phyloP scores from a whole-genome alignment of 257 asterid species.

The Knoxia roxburghii region DNA sequence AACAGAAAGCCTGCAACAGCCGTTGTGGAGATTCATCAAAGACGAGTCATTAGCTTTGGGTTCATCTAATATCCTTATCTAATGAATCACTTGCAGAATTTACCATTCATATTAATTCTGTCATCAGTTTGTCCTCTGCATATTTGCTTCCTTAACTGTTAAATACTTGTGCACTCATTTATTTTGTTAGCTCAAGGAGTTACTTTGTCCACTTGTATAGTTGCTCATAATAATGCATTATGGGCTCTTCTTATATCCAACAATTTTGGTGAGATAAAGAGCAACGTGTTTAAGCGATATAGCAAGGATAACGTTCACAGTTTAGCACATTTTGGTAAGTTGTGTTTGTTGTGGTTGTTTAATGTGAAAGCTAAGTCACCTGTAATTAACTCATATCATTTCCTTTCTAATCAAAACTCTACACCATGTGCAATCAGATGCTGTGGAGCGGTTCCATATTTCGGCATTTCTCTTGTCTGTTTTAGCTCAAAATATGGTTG shows the following conservation, averaged over 20 bases:
- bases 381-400: neutral
- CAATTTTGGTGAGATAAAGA: slow-evolving; percentile 95
- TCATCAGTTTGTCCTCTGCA: slow-evolving; percentile 16
- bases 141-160: slow-evolving; percentile 53
- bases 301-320: slow-evolving; percentile 90
- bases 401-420: neutral
- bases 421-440: slow-evolving; percentile 45
- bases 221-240: slow-evolving; percentile 92
- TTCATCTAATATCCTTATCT: slow-evolving; percentile 87
- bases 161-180: slow-evolving; percentile 79
- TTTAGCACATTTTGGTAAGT: slow-evolving; percentile 84
- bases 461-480: slow-evolving; percentile 86
- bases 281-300: slow-evolving; percentile 88
- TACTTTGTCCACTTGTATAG: slow-evolving; percentile 91
- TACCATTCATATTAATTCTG: neutral
- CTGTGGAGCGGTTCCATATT: slow-evolving; percentile 94
- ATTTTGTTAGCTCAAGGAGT: slow-evolving; percentile 95
- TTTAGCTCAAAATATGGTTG: slow-evolving; percentile 90
- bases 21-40: slow-evolving; percentile 66
- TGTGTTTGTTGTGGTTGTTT: slow-evolving; percentile 15
- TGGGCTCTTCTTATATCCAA: slow-evolving; percentile 93
- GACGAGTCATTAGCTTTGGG: slow-evolving; percentile 75
- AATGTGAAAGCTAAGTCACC: neutral
- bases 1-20: slow-evolving; percentile 45
- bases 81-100: slow-evolving; percentile 8